These are phyloP conservation scores for Cladosporium sp. DNA, from an alignment of 2,329 filamentous ascomycete species.

Conservation along the genomic window DNA sequence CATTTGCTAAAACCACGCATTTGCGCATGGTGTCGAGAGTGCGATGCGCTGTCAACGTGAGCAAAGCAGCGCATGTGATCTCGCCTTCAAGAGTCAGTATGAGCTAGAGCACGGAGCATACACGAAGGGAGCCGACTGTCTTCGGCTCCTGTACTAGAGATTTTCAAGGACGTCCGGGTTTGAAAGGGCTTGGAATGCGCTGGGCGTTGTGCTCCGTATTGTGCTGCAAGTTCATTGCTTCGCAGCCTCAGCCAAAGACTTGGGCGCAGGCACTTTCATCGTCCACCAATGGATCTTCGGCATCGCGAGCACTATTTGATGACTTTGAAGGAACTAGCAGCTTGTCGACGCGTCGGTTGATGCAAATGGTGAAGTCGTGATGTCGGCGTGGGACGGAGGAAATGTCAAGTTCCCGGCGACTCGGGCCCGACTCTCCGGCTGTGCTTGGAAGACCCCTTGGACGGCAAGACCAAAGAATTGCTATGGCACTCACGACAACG, in stretches of 20 bases:
- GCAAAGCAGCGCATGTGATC: background rate
- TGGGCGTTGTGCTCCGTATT: background rate
- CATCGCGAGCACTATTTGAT: background rate
- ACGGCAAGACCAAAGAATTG: no score
- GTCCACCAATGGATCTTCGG: background rate
- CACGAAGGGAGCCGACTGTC: background rate
- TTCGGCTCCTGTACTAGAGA: background rate
- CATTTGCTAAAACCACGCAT: background rate
- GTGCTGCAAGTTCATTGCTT: background rate
- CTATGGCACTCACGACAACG: background rate
- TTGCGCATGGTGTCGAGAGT: background rate
- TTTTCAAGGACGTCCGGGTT: background rate
- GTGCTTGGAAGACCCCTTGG: background rate
- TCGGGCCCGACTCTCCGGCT: conserved; percentile 3
- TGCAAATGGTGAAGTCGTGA: background rate
- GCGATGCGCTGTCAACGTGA: background rate
- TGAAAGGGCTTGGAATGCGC: background rate
- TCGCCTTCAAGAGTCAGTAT: background rate
- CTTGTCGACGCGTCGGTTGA: background rate
- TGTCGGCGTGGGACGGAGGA: background rate
- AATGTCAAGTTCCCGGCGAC: background rate
- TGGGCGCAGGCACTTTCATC: background rate
- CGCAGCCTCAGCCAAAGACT: background rate
- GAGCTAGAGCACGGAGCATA: background rate
- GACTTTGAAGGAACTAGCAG: background rate